A percentile compares a stretch with the other conserved stretches of the same genome.
Evolutionary conservation across 2,329 filamentous ascomycete species (phyloP).

Genomic region (Arthroderma sp.): DNA sequence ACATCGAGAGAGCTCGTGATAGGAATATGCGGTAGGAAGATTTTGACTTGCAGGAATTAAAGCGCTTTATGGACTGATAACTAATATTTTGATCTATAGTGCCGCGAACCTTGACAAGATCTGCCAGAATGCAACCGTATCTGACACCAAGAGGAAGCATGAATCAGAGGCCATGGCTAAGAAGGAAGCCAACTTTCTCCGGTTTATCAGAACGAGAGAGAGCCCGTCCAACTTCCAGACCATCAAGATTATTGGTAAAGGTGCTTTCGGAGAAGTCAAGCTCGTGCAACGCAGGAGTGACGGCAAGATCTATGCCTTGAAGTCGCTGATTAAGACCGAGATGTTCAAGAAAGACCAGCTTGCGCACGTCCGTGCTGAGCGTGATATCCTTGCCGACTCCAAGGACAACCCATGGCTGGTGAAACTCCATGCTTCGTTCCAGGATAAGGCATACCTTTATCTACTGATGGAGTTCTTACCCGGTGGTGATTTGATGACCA

Average conservation of each 20-base stretch:
- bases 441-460: conserved; percentile 91
- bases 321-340: conserved; percentile 95
- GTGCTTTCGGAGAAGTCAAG: conserved; percentile 96
- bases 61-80: too few relatives aligned
- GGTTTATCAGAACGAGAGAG: conserved; percentile 92
- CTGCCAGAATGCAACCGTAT: conserved; percentile 62
- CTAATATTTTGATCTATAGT: conserved; percentile 37
- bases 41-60: too few relatives aligned
- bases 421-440: conserved; percentile 96
- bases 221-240: conserved; percentile 93
- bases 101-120: conserved; percentile 86
- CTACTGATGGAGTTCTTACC: conserved; percentile 99
- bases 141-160: conserved; percentile 64
- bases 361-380: conserved; percentile 90
- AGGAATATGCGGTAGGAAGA: conserved; percentile 92
- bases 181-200: conserved; percentile 94
- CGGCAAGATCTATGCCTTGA: conserved; percentile 95
- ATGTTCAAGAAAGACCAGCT: conserved; percentile 99
- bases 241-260: conserved; percentile 97
- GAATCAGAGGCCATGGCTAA: conserved; percentile 74
- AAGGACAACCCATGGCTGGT: conserved; percentile 97
- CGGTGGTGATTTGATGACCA: conserved; percentile 97
- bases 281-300: conserved; percentile 93
- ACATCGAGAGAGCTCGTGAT: conserved; percentile 88
- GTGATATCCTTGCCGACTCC: conserved; percentile 93